Evolutionary conservation across 2,329 filamentous ascomycete genomes (phyloP).

Genomic region (Aspergillus piperis): DNA sequence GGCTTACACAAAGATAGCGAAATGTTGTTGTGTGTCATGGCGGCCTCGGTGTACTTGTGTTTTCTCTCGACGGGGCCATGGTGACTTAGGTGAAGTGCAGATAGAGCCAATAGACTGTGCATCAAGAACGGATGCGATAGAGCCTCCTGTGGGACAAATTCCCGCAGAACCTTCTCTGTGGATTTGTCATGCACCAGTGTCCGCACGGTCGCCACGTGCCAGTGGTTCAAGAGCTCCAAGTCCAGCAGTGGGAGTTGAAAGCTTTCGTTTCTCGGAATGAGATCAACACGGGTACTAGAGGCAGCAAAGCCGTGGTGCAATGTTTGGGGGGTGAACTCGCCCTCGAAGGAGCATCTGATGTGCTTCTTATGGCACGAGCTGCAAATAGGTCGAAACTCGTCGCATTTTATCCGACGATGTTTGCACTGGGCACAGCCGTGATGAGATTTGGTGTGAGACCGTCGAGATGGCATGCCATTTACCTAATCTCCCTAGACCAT

Average conservation of each 20-base stretch:
- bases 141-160: slow-evolving; percentile 9
- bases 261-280: background rate
- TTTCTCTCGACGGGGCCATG: background rate
- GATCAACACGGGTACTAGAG: too few species aligned
- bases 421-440: slow-evolving; percentile 20
- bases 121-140: slow-evolving; percentile 15
- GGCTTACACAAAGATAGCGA: slow-evolving; percentile 14
- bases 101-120: slow-evolving; percentile 16
- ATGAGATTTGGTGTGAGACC: slow-evolving; percentile 15
- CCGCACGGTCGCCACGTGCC: slow-evolving; percentile 11
- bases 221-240: slow-evolving; percentile 18
- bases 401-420: slow-evolving; percentile 19
- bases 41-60: slow-evolving; percentile 5
- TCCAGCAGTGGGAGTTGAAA: slow-evolving; percentile 11
- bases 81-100: slow-evolving; percentile 12
- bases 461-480: slow-evolving; percentile 12
- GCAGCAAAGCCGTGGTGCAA: background rate
- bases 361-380: slow-evolving; percentile 11
- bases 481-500: background rate
- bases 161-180: slow-evolving; percentile 7
- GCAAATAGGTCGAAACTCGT: slow-evolving; percentile 17
- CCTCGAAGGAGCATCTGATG: slow-evolving; percentile 7
- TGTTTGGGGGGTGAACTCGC: background rate
- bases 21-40: slow-evolving; percentile 14
- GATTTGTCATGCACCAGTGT: slow-evolving; percentile 1